These are phyloP conservation scores for Bassia scoparia DNA, from an alignment of 148 eudicot genomes.

Conservation along the genomic window DNA sequence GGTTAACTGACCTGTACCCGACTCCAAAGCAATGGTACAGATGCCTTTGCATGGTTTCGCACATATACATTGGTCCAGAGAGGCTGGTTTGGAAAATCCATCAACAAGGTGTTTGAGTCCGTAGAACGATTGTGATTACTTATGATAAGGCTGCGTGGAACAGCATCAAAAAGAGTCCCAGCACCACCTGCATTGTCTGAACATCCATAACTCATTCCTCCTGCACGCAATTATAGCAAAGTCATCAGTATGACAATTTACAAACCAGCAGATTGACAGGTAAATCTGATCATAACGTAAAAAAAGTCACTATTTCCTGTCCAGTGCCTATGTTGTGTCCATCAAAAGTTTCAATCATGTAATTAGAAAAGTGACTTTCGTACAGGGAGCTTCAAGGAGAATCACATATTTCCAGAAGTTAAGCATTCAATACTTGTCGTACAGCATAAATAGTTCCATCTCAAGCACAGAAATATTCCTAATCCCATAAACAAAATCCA, in stretches of 20 bases:
- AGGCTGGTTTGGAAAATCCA: slow-evolving; percentile 93
- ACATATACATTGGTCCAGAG: slow-evolving; percentile 90
- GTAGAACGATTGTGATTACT: slow-evolving; percentile 81
- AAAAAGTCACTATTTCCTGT: not conserved
- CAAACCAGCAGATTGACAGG: not conserved
- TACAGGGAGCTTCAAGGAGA: not conserved
- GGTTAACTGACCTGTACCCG: slow-evolving; percentile 80
- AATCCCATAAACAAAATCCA: too few relatives aligned
- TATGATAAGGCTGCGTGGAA: slow-evolving; percentile 81
- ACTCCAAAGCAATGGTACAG: slow-evolving; percentile 92
- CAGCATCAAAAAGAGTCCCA: slow-evolving; percentile 90
- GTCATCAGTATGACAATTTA: slow-evolving; percentile 8
- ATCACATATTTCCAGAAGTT: not conserved
- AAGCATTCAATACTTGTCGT: not conserved
- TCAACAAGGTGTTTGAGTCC: slow-evolving; percentile 68
- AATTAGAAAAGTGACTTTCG: not conserved
- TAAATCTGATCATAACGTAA: not conserved
- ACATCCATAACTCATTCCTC: slow-evolving; percentile 91
- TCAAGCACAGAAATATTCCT: too few relatives aligned
- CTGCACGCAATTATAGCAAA: slow-evolving; percentile 43
- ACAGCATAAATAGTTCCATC: not conserved
- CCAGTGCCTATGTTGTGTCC: not conserved
- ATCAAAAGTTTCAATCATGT: not conserved
- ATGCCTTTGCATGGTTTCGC: slow-evolving; percentile 66
- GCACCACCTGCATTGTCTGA: slow-evolving; percentile 88